phyloP scores from a whole-genome alignment of 208 protist genomes.

The Wallacemonas collosoma region DNA sequence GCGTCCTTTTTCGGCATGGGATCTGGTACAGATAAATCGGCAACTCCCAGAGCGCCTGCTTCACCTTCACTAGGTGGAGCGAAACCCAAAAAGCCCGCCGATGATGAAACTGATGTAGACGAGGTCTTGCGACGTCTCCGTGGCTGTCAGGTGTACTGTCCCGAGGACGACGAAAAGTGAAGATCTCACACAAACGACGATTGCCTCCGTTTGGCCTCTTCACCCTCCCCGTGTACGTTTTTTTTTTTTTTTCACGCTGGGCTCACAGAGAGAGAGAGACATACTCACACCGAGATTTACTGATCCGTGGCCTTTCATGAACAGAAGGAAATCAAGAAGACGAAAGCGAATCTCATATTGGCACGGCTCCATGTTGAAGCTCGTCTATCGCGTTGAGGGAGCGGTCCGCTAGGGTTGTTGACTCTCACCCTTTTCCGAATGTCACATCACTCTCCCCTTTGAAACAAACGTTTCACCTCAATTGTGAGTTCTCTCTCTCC shows the following conservation, averaged over 20 bases:
- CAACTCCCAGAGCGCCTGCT: neutral
- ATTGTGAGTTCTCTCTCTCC: too few relatives aligned
- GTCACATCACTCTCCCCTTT: too few relatives aligned
- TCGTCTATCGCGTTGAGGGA: too few relatives aligned
- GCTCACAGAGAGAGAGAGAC: too few relatives aligned
- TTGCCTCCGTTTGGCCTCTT: neutral
- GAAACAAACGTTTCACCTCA: too few relatives aligned
- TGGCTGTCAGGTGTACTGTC: slow-evolving; percentile 84
- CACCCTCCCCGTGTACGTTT: neutral
- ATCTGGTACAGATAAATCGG: neutral
- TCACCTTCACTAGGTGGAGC: neutral
- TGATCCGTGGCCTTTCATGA: too few relatives aligned
- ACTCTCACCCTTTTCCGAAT: too few relatives aligned
- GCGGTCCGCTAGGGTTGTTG: too few relatives aligned
- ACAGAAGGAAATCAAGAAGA: too few relatives aligned
- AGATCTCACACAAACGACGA: neutral
- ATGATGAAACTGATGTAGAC: slow-evolving; percentile 62
- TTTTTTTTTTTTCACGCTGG: neutral
- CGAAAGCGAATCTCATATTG: too few relatives aligned
- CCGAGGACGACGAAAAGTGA: slow-evolving; percentile 54
- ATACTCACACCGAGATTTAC: too few relatives aligned
- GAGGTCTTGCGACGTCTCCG: slow-evolving; percentile 62
- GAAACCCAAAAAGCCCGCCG: slow-evolving; percentile 23
- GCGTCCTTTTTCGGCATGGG: slow-evolving; percentile 11
- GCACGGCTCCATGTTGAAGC: too few relatives aligned